Percentiles rank a stretch among this genome's conserved stretches.
These are phyloP conservation scores for Alectoria sarmentosa DNA, from an alignment of 495 filamentous ascomycete genomes.

Conservation along the genomic window DNA sequence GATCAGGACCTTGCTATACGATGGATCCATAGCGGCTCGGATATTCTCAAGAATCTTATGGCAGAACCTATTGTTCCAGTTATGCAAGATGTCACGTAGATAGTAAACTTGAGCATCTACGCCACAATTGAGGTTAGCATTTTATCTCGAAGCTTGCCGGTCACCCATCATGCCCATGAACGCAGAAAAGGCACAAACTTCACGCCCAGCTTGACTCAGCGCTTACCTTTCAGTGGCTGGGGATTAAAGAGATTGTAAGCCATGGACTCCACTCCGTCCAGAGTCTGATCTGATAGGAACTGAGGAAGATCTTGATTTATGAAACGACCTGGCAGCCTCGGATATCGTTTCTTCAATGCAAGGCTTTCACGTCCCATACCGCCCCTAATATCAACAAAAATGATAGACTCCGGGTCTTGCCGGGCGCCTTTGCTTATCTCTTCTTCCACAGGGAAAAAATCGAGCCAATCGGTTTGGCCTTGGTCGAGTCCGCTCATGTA, in stretches of 20 bases:
- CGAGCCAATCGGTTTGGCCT: conserved; percentile 31
- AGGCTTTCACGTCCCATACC: conserved; percentile 46
- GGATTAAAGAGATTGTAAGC: conserved; percentile 41
- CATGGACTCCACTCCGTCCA: conserved; percentile 41
- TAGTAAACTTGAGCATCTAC: conserved; percentile 42
- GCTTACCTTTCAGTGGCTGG: conserved; percentile 32
- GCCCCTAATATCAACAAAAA: conserved; percentile 52
- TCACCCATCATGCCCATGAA: no score
- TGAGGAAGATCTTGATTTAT: conserved; percentile 28
- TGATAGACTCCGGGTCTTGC: conserved; percentile 17
- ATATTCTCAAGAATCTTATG: conserved; percentile 39
- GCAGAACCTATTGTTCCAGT: conserved; percentile 39
- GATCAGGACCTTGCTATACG: conserved; percentile 34
- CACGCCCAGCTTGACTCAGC: neutral
- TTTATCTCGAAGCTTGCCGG: no score
- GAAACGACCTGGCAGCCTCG: conserved; percentile 34
- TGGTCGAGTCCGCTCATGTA: conserved; percentile 28
- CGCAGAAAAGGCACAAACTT: neutral
- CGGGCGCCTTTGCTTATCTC: conserved; percentile 8
- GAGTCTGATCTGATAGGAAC: conserved; percentile 15
- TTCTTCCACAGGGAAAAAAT: conserved; percentile 27
- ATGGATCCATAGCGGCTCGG: conserved; percentile 41
- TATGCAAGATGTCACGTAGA: conserved; percentile 42
- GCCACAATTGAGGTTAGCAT: neutral
- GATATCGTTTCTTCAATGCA: conserved; percentile 38